Evolutionary conservation across 257 asterid species (phyloP).

Genomic region (Anisodus tanguticus): DNA sequence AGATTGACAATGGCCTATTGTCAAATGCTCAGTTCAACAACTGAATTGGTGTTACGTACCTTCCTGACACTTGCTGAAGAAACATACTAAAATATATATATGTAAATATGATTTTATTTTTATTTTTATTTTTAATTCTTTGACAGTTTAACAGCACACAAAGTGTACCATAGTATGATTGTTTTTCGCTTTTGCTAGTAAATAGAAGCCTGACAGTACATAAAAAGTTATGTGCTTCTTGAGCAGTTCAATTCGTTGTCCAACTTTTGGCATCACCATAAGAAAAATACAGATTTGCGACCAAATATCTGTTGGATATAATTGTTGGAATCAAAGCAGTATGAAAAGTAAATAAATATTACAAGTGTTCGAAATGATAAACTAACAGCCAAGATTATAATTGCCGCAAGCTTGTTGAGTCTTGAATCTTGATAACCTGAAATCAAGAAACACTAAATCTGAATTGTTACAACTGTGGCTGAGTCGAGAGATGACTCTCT

Average conservation of each 20-base stretch:
- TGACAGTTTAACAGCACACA: not conserved
- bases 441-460: no score
- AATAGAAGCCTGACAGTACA: not conserved
- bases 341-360: no score
- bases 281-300: not conserved
- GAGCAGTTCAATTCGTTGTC: not conserved
- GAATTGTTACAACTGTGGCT: no score
- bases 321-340: no score
- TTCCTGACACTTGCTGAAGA: not conserved
- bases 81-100: not conserved
- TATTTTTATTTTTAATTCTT: not conserved
- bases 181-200: not conserved
- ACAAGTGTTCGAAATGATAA: no score
- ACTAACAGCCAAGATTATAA: no score
- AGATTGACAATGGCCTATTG: not conserved
- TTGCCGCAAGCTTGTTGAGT: no score
- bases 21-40: not conserved
- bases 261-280: not conserved
- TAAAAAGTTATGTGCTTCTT: not conserved
- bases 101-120: not conserved
- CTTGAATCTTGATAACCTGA: no score
- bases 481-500: no score
- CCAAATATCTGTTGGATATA: not conserved
- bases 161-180: not conserved
- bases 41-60: not conserved